These are phyloP conservation scores for Eragrostis nindensis DNA, from an alignment of 176 grass and related monocot species.

Conservation along the genomic window DNA sequence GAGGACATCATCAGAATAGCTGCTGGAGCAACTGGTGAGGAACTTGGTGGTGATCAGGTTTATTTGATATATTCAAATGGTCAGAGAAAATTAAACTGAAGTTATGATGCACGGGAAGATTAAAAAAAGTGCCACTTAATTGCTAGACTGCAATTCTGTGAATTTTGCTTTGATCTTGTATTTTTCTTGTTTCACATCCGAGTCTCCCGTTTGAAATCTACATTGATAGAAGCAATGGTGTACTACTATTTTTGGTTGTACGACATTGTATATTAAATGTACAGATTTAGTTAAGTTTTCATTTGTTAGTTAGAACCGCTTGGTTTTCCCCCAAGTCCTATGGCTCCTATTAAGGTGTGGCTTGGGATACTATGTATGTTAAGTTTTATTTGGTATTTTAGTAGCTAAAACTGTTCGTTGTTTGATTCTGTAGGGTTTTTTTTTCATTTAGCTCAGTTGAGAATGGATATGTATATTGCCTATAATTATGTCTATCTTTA, in stretches of 20 bases:
- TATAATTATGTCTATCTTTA: no score
- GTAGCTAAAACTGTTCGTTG: background rate
- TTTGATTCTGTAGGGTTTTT: background rate
- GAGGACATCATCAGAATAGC: constrained; percentile 96
- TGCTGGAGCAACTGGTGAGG: constrained; percentile 80
- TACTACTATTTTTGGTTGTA: constrained; percentile 21
- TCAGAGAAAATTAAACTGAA: constrained; percentile 80
- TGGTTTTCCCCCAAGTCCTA: background rate
- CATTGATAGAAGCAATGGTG: constrained; percentile 6
- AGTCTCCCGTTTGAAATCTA: background rate
- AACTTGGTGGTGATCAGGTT: constrained; percentile 82
- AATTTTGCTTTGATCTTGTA: constrained; percentile 44
- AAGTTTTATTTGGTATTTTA: background rate
- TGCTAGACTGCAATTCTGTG: constrained; percentile 21
- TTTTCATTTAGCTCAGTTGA: no score
- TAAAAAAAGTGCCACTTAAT: background rate
- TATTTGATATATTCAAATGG: constrained; percentile 94
- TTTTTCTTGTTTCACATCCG: background rate
- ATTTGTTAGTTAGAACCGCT: background rate
- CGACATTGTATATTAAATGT: constrained; percentile 52
- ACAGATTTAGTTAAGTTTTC: constrained; percentile 36
- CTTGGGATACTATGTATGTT: background rate
- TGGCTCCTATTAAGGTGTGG: background rate
- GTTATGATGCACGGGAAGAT: constrained; percentile 45
- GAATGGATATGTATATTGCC: no score